Evolutionary conservation across 1,284 basidiomycete genomes (phyloP), one percentile per base, ranked within the genome.

Genomic region (Sanghuangporus weigelae): DNA sequence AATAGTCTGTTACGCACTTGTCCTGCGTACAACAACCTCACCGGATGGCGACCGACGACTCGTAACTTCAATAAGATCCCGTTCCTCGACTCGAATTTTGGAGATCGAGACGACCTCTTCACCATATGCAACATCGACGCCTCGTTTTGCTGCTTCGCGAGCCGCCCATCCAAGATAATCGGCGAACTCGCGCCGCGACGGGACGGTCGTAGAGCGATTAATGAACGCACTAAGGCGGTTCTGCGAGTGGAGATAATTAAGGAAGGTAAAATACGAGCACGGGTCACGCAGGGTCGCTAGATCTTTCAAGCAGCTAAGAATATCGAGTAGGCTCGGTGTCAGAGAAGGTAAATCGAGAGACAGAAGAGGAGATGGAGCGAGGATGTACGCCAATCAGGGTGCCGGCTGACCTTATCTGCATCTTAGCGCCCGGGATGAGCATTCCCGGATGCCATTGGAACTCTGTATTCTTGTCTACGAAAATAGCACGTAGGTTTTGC

Each of bases 371-470:
- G 31, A 62, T 40, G 35, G 23, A 21, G 26, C 11, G 7, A 12
- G 6, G 10, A 16, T 46, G n/a, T 5, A 21, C 44, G 44, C 7
- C 16, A 46, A 46, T 46, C 44, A n/a, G 4, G 44, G 7, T 46
- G 48, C 21, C 38, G 26, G 10, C 61, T 31, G 62, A 77, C 82
- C 79, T 81, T 60, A 85, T 85, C 70, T 86, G 84, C 84, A 86
- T 86, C 42, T 75, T 77, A 40, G 80, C 78, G 44, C 80, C 81
- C 39, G 82, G 81, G 21, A 86, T 73, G 46, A 85, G 77, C 82
- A 85, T 83, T 38, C 80, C 81, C 58, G 84, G 82, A 70, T 85
- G 84, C 84, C 84, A 84, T 67, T 73, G 74, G 68, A 84, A 83
- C 57, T 74, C 72, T 4, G 73, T 68, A 57, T 83, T 77, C 68